Conservation (phyloP, 2,329 filamentous ascomycete species). For the Colletotrichum falcatum region DNA sequence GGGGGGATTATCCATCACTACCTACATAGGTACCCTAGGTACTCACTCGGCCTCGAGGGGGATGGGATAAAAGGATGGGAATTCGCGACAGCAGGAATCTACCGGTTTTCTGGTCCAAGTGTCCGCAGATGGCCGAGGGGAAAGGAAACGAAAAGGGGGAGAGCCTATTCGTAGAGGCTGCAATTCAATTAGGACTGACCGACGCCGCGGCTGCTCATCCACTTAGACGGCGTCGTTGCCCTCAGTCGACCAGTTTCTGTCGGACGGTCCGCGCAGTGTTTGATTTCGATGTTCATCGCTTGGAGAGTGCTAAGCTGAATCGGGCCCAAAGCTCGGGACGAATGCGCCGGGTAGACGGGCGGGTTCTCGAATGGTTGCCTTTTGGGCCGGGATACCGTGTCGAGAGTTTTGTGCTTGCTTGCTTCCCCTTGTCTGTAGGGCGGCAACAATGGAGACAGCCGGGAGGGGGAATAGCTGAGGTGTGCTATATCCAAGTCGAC, state of each 20-base stretch:
- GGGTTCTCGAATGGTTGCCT: slow-evolving; percentile 18
- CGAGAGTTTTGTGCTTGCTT: slow-evolving; percentile 1
- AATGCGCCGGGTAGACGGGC: slow-evolving; percentile 36
- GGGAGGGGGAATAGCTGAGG: background rate
- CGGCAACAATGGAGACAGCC: background rate
- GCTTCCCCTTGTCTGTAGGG: slow-evolving; percentile 12
- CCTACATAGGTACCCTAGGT: too few relatives aligned
- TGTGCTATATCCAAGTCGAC: background rate
- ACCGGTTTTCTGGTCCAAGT: background rate
- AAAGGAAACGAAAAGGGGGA: too few relatives aligned
- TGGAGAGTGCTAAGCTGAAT: slow-evolving; percentile 35
- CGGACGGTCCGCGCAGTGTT: slow-evolving; percentile 32
- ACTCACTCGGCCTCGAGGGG: background rate
- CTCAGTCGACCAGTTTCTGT: slow-evolving; percentile 13
- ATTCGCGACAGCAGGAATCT: background rate
- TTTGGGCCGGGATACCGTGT: slow-evolving; percentile 11
- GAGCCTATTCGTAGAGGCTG: too few relatives aligned
- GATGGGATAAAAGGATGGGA: background rate
- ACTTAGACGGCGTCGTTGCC: slow-evolving; percentile 6
- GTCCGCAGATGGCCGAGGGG: background rate
- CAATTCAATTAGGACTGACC: slow-evolving; percentile 8
- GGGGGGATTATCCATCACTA: too few relatives aligned
- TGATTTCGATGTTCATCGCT: slow-evolving; percentile 39
- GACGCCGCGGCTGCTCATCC: slow-evolving; percentile 27
- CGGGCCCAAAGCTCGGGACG: slow-evolving; percentile 28